Evolutionary conservation across 495 filamentous ascomycete species (phyloP).

Genomic region (Lepidopterella palustris): DNA sequence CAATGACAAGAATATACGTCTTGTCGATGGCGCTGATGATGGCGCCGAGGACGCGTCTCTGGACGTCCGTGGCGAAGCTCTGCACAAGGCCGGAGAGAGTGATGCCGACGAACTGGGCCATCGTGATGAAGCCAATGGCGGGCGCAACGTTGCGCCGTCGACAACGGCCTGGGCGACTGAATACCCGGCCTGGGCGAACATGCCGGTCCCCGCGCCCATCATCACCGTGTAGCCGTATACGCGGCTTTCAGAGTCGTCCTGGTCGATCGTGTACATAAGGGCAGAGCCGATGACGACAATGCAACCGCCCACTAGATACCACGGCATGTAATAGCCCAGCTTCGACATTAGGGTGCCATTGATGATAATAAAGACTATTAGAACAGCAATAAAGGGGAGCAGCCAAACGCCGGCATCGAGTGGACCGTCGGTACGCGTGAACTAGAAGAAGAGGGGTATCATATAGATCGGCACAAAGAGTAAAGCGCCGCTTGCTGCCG

Average conservation of each 20-base stretch:
- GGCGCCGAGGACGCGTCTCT: slow-evolving; percentile 40
- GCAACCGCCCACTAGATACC: slow-evolving; percentile 47
- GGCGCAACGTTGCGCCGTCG: neutral
- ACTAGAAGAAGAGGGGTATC: slow-evolving; percentile 44
- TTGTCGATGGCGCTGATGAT: slow-evolving; percentile 48
- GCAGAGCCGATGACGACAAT: slow-evolving; percentile 47
- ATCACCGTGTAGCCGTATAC: slow-evolving; percentile 54
- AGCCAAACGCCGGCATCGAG: slow-evolving; percentile 49
- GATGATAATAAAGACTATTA: slow-evolving; percentile 34
- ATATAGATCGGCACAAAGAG: slow-evolving; percentile 43
- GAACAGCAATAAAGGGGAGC: slow-evolving; percentile 47
- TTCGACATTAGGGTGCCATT: slow-evolving; percentile 48
- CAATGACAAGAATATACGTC: slow-evolving; percentile 46
- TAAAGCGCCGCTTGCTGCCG: slow-evolving; percentile 33
- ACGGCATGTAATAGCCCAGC: slow-evolving; percentile 51
- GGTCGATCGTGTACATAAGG: slow-evolving; percentile 45
- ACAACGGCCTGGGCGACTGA: slow-evolving; percentile 49
- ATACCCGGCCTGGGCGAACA: slow-evolving; percentile 47
- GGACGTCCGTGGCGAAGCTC: slow-evolving; percentile 34
- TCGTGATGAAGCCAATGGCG: slow-evolving; percentile 46
- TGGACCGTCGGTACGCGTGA: slow-evolving; percentile 45
- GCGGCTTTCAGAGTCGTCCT: slow-evolving; percentile 29
- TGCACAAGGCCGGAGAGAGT: slow-evolving; percentile 43
- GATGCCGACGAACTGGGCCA: slow-evolving; percentile 48
- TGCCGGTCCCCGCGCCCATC: slow-evolving; percentile 48